These are phyloP conservation scores for Scleroderma bovista DNA, from an alignment of 768 basidiomycete genomes.

Conservation along the genomic window DNA sequence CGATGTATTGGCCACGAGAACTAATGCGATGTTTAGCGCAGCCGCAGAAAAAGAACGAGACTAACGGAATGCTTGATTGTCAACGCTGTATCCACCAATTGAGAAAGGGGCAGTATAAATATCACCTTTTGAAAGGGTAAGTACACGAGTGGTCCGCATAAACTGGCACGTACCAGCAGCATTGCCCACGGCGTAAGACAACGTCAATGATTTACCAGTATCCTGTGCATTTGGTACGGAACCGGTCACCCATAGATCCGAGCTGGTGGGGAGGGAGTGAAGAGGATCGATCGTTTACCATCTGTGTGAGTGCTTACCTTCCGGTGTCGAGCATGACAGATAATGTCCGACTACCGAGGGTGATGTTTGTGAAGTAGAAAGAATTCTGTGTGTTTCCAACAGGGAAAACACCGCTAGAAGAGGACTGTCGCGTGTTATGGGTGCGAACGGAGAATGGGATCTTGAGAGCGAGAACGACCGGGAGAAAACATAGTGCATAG, in stretches of 20 bases:
- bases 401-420: slow-evolving; percentile 29
- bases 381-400: slow-evolving; percentile 65
- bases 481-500: slow-evolving; percentile 9
- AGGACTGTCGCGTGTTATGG: slow-evolving; percentile 20
- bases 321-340: slow-evolving; percentile 73
- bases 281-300: not conserved
- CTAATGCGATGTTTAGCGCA: slow-evolving; percentile 28
- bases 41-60: slow-evolving; percentile 5
- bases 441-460: slow-evolving; percentile 27
- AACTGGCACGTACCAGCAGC: slow-evolving; percentile 43
- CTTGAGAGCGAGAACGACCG: slow-evolving; percentile 22
- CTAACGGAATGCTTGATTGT: slow-evolving; percentile 64
- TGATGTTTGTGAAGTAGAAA: slow-evolving; percentile 69
- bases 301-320: slow-evolving; percentile 40
- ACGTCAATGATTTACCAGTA: slow-evolving; percentile 48
- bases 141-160: not conserved
- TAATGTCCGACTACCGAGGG: slow-evolving; percentile 52
- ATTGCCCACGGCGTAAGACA: slow-evolving; percentile 66
- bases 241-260: slow-evolving; percentile 69
- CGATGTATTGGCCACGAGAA: slow-evolving; percentile 57
- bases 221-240: slow-evolving; percentile 46
- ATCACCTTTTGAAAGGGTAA: slow-evolving; percentile 37
- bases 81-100: slow-evolving; percentile 53
- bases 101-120: slow-evolving; percentile 47
- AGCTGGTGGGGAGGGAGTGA: slow-evolving; percentile 34